Percentiles rank a stretch among this genome's conserved stretches.
Conservation (phyloP, 192 early-diverging fungal species). For the Entomortierella parvispora region DNA sequence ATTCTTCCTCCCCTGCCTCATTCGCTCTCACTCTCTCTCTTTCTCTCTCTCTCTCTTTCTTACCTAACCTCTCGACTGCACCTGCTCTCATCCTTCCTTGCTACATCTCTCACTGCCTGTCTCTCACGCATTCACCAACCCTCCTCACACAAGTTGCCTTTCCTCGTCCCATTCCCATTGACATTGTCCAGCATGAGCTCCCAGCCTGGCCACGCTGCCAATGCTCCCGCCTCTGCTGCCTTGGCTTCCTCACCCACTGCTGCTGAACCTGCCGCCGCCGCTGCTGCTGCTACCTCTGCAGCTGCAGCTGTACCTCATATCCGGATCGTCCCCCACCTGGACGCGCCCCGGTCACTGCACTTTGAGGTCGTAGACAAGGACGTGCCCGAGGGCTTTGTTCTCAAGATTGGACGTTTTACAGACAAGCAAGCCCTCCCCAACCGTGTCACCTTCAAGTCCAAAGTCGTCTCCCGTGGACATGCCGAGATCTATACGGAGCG, state of each 20-base stretch:
- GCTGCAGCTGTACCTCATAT: slow-evolving; percentile 52
- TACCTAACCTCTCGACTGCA: too few species aligned
- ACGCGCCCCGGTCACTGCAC: slow-evolving; percentile 57
- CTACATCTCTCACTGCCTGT: not conserved
- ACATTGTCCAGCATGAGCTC: slow-evolving; percentile 36
- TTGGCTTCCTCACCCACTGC: slow-evolving; percentile 3
- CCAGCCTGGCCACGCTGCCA: slow-evolving; percentile 4
- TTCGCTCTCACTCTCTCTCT: not conserved
- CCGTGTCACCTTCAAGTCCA: slow-evolving; percentile 88
- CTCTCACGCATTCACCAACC: not conserved
- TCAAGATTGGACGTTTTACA: slow-evolving; percentile 81
- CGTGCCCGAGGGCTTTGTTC: slow-evolving; percentile 64
- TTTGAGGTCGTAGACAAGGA: slow-evolving; percentile 70
- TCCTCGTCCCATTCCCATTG: slow-evolving; percentile 43
- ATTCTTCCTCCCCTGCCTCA: not conserved
- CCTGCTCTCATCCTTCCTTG: not conserved
- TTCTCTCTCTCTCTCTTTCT: too few species aligned
- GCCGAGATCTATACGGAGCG: slow-evolving; percentile 93
- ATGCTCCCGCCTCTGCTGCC: not conserved
- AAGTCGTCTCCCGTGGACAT: slow-evolving; percentile 93
- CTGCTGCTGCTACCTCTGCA: slow-evolving; percentile 20
- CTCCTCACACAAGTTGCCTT: slow-evolving; percentile 45
- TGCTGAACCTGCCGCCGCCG: not conserved
- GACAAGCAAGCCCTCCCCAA: slow-evolving; percentile 71
- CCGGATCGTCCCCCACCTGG: slow-evolving; percentile 68